Conservation (phyloP, 768 basidiomycete species). For the Austroboletus eburneus region DNA sequence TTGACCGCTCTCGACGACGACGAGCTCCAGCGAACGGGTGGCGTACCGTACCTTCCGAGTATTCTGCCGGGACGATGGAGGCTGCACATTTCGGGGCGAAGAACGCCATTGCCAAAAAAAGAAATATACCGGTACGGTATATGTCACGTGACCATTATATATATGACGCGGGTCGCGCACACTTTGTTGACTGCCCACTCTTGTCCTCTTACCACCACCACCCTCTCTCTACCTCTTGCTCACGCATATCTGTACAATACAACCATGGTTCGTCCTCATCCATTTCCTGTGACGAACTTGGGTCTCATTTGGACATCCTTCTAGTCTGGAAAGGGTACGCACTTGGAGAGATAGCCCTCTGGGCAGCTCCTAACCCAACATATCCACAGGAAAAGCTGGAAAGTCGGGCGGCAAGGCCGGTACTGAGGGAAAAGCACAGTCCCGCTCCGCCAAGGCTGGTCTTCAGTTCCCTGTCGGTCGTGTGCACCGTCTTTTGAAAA, state of each 20-base stretch:
- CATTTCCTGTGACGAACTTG: neutral
- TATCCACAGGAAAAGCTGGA: slow-evolving; percentile 41
- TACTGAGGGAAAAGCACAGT: slow-evolving; percentile 51
- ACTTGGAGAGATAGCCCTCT: neutral
- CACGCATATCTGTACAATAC: slow-evolving; percentile 19
- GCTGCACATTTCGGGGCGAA: slow-evolving; percentile 23
- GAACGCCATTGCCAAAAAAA: slow-evolving; percentile 13
- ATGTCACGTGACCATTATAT: slow-evolving; percentile 32
- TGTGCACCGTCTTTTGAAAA: slow-evolving; percentile 75
- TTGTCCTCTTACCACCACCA: slow-evolving; percentile 30
- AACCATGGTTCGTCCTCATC: slow-evolving; percentile 23
- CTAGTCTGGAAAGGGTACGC: slow-evolving; percentile 32
- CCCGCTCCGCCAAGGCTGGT: slow-evolving; percentile 63
- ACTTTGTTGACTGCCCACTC: slow-evolving; percentile 31
- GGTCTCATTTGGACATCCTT: slow-evolving; percentile 2
- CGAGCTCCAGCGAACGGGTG: slow-evolving; percentile 18
- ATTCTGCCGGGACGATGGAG: slow-evolving; percentile 9
- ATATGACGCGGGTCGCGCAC: slow-evolving; percentile 29
- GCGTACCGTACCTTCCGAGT: slow-evolving; percentile 7
- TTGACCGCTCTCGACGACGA: slow-evolving; percentile 7
- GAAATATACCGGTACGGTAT: slow-evolving; percentile 11
- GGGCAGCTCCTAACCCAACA: neutral
- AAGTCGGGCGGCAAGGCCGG: slow-evolving; percentile 45
- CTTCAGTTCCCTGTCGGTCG: slow-evolving; percentile 79
- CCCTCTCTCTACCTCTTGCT: slow-evolving; percentile 3